These are phyloP conservation scores for Lactarius quietus DNA, from an alignment of 768 basidiomycete species.

Conservation along the genomic window DNA sequence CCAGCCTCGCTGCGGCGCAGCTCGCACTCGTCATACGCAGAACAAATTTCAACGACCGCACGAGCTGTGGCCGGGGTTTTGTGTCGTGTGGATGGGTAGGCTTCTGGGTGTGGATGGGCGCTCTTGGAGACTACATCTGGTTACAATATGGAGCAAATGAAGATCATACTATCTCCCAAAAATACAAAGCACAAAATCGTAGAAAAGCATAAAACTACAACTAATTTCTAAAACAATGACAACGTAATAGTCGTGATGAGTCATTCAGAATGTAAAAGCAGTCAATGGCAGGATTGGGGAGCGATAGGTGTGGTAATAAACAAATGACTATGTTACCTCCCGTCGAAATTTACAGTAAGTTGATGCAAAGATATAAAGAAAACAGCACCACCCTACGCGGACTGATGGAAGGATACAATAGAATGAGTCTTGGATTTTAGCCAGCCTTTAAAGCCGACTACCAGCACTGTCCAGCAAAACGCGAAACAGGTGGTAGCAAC, in stretches of 20 bases:
- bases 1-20: slow-evolving; percentile 69
- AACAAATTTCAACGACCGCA: slow-evolving; percentile 71
- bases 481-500: slow-evolving; percentile 84
- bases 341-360: neutral
- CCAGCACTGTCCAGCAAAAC: slow-evolving; percentile 76
- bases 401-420: slow-evolving; percentile 35
- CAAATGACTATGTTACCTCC: neutral
- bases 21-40: slow-evolving; percentile 68
- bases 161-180: neutral
- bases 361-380: neutral
- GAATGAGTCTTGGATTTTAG: slow-evolving; percentile 46
- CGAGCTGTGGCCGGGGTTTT: slow-evolving; percentile 90
- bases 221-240: neutral
- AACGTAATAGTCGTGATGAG: neutral
- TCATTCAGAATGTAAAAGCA: neutral
- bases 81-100: slow-evolving; percentile 85
- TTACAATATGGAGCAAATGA: slow-evolving; percentile 20
- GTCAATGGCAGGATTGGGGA: neutral
- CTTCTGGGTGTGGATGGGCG: slow-evolving; percentile 83
- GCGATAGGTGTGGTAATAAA: neutral
- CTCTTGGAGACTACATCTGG: slow-evolving; percentile 60
- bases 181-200: neutral
- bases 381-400: slow-evolving; percentile 30
- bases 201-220: slow-evolving; percentile 9
- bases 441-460: slow-evolving; percentile 84